Percentiles rank a stretch among this genome's conserved stretches.
phyloP scores from a whole-genome alignment of 2,329 filamentous ascomycete genomes.

The Aphanocladium album region DNA sequence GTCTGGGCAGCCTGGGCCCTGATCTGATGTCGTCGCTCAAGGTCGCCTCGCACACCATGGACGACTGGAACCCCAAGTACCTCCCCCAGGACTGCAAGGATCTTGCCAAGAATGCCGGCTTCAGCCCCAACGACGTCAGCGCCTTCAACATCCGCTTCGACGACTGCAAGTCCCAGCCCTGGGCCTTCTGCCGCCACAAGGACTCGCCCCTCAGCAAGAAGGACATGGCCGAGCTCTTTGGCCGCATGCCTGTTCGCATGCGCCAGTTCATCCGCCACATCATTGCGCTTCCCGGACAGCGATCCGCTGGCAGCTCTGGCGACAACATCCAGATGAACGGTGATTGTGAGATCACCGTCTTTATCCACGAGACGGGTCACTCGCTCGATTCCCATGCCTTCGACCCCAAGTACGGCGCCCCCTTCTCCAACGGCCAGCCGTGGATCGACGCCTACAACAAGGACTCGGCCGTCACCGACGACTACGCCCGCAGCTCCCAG shows the following conservation, averaged over 20 bases:
- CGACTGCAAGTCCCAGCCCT: constrained; percentile 23
- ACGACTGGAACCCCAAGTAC: constrained; percentile 20
- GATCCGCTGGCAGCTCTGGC: constrained; percentile 15
- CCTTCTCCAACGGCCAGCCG: constrained; percentile 16
- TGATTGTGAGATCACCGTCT: constrained; percentile 14
- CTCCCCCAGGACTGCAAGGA: constrained; percentile 20
- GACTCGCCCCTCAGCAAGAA: constrained; percentile 18
- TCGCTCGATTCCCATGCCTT: constrained; percentile 20
- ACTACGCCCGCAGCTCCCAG: constrained; percentile 18
- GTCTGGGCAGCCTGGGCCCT: constrained; percentile 8
- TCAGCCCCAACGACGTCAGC: constrained; percentile 19
- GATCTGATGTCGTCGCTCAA: constrained; percentile 14
- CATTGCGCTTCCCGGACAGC: constrained; percentile 20
- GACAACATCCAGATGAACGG: constrained; percentile 19
- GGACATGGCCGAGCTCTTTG: constrained; percentile 25
- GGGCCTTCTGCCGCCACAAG: constrained; percentile 28
- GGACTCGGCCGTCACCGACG: constrained; percentile 16
- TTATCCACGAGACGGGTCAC: constrained; percentile 19
- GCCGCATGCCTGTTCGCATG: constrained; percentile 25
- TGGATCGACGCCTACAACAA: constrained; percentile 18
- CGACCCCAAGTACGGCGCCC: constrained; percentile 13
- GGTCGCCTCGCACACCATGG: constrained; percentile 13
- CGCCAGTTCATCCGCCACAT: constrained; percentile 23
- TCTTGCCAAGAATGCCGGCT: constrained; percentile 12
- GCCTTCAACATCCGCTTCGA: constrained; percentile 23